Conservation (phyloP, 768 basidiomycete species). For the Lyophyllum decastes region DNA sequence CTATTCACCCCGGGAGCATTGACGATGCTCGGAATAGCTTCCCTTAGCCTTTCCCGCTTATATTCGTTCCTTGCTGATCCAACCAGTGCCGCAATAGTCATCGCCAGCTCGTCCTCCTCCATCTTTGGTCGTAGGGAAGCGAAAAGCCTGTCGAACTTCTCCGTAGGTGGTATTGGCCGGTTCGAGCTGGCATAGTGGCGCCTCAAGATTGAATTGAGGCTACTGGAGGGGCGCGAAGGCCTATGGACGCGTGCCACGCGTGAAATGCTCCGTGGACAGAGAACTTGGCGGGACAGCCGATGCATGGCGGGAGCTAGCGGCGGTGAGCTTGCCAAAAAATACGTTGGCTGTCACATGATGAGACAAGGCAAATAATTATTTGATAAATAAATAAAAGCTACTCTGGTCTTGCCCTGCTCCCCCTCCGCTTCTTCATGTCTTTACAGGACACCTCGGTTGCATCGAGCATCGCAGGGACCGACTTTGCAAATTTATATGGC, state of each 20-base stretch:
- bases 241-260: constrained; percentile 30
- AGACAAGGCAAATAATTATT: not conserved
- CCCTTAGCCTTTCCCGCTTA: constrained; percentile 4
- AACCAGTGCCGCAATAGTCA: constrained; percentile 18
- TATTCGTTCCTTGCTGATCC: constrained; percentile 10
- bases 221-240: not conserved
- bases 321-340: constrained; percentile 7
- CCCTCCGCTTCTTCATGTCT: constrained; percentile 7
- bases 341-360: constrained; percentile 15
- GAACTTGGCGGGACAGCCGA: constrained; percentile 21
- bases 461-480: constrained; percentile 45
- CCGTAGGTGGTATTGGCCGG: not conserved
- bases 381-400: not conserved
- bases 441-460: constrained; percentile 36
- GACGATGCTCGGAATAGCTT: not conserved
- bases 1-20: not conserved
- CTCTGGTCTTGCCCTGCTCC: not conserved
- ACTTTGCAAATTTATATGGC: constrained; percentile 55
- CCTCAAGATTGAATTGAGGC: not conserved
- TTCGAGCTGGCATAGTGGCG: constrained; percentile 18
- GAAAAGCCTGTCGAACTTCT: constrained; percentile 23
- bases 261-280: constrained; percentile 19
- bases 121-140: constrained; percentile 20
- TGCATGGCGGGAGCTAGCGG: constrained; percentile 17
- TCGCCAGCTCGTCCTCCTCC: constrained; percentile 21